A percentile compares a stretch with the other conserved stretches of the same genome.
These are phyloP conservation scores for Tylopilus felleus DNA, from an alignment of 768 basidiomycete species.

Conservation along the genomic window DNA sequence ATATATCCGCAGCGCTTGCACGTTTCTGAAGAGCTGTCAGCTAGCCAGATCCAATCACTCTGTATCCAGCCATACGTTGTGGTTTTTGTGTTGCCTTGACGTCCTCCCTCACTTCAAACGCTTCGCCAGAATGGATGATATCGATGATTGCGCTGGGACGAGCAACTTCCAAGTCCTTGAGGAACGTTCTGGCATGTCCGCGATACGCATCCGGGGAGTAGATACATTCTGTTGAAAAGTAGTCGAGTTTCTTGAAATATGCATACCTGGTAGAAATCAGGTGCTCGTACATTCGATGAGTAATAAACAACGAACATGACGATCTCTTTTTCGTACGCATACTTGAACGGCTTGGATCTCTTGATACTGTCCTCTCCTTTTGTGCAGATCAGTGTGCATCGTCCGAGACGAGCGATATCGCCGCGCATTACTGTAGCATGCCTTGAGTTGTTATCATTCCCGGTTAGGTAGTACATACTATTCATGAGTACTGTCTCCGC, in stretches of 20 bases:
- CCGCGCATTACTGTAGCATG: slow-evolving; percentile 85
- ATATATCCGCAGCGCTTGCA: slow-evolving; percentile 94
- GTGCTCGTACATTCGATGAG: slow-evolving; percentile 1
- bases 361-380: slow-evolving; percentile 96
- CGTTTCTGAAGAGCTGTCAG: slow-evolving; percentile 53
- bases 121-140: slow-evolving; percentile 95
- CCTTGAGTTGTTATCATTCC: not conserved
- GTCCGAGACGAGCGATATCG: slow-evolving; percentile 89
- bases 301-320: slow-evolving; percentile 68
- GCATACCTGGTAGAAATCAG: slow-evolving; percentile 71
- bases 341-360: slow-evolving; percentile 99
- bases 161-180: slow-evolving; percentile 94
- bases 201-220: slow-evolving; percentile 99
- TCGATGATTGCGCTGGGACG: slow-evolving; percentile 96
- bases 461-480: slow-evolving; percentile 50
- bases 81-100: slow-evolving; percentile 80
- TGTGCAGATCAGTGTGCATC: slow-evolving; percentile 94
- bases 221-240: slow-evolving; percentile 99
- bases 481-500: slow-evolving; percentile 99
- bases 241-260: slow-evolving; percentile 98
- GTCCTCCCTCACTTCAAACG: slow-evolving; percentile 81
- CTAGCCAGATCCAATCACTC: not conserved
- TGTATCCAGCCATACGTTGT: slow-evolving; percentile 60
- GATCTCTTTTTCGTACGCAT: slow-evolving; percentile 99
- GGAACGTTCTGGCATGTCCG: slow-evolving; percentile 89